Conservation (phyloP, 192 early-diverging fungal species). For the Pilaira anomala region DNA sequence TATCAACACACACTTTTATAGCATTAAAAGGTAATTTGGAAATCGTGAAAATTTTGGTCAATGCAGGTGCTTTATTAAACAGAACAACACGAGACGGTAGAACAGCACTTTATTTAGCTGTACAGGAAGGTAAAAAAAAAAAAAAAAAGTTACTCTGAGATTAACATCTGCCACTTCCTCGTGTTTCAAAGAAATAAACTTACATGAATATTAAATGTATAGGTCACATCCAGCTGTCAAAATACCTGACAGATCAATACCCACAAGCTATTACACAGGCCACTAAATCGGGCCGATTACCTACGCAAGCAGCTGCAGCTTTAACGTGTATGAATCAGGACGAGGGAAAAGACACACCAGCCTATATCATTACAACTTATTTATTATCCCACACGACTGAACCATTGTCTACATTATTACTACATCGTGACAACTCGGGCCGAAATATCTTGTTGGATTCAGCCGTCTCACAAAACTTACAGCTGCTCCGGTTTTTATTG, state of each 20-base stretch:
- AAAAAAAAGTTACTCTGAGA: too few relatives aligned
- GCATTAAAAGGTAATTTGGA: slow-evolving; percentile 37
- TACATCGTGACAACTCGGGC: slow-evolving; percentile 36
- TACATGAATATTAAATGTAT: background rate
- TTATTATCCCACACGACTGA: slow-evolving; percentile 16
- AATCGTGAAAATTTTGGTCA: slow-evolving; percentile 29
- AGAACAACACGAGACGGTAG: slow-evolving; percentile 37
- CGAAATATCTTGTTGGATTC: slow-evolving; percentile 32
- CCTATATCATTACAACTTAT: slow-evolving; percentile 14
- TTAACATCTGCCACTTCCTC: too few relatives aligned
- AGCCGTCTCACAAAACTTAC: slow-evolving; percentile 28
- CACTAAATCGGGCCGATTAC: slow-evolving; percentile 40
- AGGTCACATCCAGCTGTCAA: slow-evolving; percentile 30
- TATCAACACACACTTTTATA: background rate
- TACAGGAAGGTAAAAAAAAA: slow-evolving; percentile 32
- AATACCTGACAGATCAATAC: slow-evolving; percentile 24
- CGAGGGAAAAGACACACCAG: background rate
- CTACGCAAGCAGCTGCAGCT: slow-evolving; percentile 38
- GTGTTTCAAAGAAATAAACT: background rate
- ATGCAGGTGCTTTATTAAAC: slow-evolving; percentile 27
- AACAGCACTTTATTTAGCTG: slow-evolving; percentile 45
- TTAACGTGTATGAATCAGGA: background rate
- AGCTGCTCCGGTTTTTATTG: slow-evolving; percentile 25
- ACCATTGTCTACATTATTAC: slow-evolving; percentile 16
- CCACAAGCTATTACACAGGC: slow-evolving; percentile 18